Base-by-base conservation (phyloP, 768 basidiomycete genomes). In the Russula sp. region DNA sequence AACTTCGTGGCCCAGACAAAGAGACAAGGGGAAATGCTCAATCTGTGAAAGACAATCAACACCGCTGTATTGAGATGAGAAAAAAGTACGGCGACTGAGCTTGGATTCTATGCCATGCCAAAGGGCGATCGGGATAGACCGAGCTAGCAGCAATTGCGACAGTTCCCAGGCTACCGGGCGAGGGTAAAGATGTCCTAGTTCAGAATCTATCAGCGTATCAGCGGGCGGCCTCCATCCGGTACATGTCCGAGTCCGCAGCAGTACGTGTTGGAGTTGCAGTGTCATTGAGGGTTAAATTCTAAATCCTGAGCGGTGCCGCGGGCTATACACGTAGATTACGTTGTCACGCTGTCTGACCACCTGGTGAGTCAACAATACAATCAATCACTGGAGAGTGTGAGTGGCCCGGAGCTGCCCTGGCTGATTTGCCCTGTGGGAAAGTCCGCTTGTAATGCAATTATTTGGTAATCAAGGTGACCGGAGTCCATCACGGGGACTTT, bases 401-500 rank as follows among this genome's bases (percentile, higher is more conserved):
- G 46, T 46, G 44, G n/a, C n/a, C 44, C 9, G 20, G 46, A 46
- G 40, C 14, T 42, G 40, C 40, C 40, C 40, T 44, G 42, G 8
- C 2, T 48, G 46, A 48, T 48, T 48, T n/a, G 10, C n/a, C 46
- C n/a, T n/a, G 44, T n/a, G 44, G 51, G 49, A 50, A 26, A 26
- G 22, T 49, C 24, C 11, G 24, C 28, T 5, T 26, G 11, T 28
- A 42, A 32, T 2, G 53, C 24, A 57, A 62, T 50, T 14, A 63
- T 40, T 22, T 5, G 32, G 40, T 10, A 59, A 55, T 40, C 9
- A 20, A 26, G 60, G 64, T 65, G 40, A 30, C 42, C 38, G 55
- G 64, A 50, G 61, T 55, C 61, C 9, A 1, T 11, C 22, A 20
- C 60, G 61, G 61, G 24, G 53, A 55, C 59, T 51, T 59, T 59